A percentile compares a stretch with the other conserved stretches of the same genome.
Evolutionary conservation across 2,329 filamentous ascomycete genomes (phyloP).

Genomic region (Aschersonia sp.): DNA sequence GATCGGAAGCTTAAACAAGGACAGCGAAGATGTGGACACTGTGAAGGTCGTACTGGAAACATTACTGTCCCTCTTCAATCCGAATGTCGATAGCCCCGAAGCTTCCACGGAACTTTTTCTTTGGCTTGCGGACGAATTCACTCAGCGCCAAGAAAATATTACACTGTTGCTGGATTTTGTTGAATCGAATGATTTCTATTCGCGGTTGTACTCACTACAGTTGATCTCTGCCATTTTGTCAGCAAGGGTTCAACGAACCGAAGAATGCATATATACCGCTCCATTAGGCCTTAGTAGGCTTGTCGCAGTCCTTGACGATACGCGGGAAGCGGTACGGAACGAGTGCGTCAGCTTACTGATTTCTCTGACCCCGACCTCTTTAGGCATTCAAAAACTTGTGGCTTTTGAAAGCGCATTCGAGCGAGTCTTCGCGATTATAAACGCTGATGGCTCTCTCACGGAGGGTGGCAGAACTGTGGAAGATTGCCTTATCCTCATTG

Average conservation of each 20-base stretch:
- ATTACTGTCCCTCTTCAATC: constrained; percentile 76
- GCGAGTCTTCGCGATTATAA: constrained; percentile 68
- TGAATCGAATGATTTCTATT: constrained; percentile 77
- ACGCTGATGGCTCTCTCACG: constrained; percentile 63
- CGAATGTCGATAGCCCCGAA: constrained; percentile 62
- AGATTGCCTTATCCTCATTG: constrained; percentile 80
- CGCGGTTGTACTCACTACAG: constrained; percentile 80
- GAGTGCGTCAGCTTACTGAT: constrained; percentile 78
- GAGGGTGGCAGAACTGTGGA: constrained; percentile 81
- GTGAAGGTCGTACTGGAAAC: constrained; percentile 93
- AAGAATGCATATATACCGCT: constrained; percentile 85
- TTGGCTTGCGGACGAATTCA: constrained; percentile 97
- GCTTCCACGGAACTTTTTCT: constrained; percentile 90
- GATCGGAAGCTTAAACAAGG: constrained; percentile 71
- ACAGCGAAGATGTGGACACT: constrained; percentile 90
- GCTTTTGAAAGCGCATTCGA: constrained; percentile 93
- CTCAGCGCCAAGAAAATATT: constrained; percentile 93
- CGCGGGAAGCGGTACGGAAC: constrained; percentile 74
- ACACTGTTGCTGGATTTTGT: constrained; percentile 79
- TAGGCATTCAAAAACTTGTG: constrained; percentile 86
- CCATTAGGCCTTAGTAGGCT: constrained; percentile 78
- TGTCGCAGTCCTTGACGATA: constrained; percentile 72
- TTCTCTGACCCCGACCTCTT: constrained; percentile 71
- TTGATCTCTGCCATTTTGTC: constrained; percentile 74
- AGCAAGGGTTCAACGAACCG: constrained; percentile 77